Evolutionary conservation across 495 filamentous ascomycete genomes (phyloP), one percentile per base, ranked within the genome.

Genomic region (Hyaloscypha finlandica): DNA sequence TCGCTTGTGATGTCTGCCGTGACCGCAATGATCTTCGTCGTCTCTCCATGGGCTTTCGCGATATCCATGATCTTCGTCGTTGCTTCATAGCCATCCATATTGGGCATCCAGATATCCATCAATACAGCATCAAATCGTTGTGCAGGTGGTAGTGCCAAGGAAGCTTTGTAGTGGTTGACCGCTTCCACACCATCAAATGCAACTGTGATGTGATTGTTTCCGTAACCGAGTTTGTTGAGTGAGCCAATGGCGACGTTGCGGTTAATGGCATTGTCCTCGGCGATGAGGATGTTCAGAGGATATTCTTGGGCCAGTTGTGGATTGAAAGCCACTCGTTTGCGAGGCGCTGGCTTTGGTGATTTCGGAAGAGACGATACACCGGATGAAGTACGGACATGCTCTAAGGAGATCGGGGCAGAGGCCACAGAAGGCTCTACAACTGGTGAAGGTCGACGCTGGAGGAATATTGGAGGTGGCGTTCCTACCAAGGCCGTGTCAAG

Each of bases 31-130:
- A 93, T 80, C 54, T 63, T 71, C 25, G 63, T 72, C 4, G n/a
- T 45, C 12, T 61, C 65, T n/a, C 67, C 61, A 33, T 59, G 52
- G 59, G 51, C 59, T 59, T 61, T 70, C 51, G 81, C 76, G 74
- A 88, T 80, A 61, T 81, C 76, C n/a, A 89, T 75, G 64, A 94
- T 94, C 31, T 77, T 76, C 59, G 84, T 80, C 0, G 90, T 86
- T 6, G 91, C 91, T 73, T 93, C 87, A 64, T 91, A 93, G 3
- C 91, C 91, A 71, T 94, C 91, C 86, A 92, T 90, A 64, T 86
- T 81, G 2, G 91, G 91, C 91, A 94, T 94, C 91, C 91, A 94
- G 6, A 94, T 82, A 75, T 94, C 91, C 91, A 94, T 94, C 32
- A 93, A 75, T 25, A 94, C 81, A 1, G 90, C 81, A 73, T 92